Conservation (phyloP, 768 basidiomycete genomes). For the Cystofilobasidium macerans region DNA sequence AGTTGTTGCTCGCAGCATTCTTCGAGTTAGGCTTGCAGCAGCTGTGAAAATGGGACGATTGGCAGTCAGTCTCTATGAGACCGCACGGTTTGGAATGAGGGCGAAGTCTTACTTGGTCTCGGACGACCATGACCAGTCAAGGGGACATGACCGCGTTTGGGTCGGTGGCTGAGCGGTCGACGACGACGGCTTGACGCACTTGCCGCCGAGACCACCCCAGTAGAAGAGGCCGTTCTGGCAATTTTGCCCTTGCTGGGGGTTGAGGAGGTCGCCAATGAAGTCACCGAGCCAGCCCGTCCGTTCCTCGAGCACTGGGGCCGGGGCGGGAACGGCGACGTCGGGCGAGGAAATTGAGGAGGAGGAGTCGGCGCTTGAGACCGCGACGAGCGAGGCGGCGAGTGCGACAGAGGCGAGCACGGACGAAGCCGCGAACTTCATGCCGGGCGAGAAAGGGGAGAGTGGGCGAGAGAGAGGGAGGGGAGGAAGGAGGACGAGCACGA, state of each 20-base stretch:
- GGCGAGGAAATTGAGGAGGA: too few relatives aligned
- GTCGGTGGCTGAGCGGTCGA: background rate
- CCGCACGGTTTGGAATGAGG: background rate
- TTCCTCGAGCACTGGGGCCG: too few relatives aligned
- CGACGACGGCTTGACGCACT: background rate
- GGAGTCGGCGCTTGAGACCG: too few relatives aligned
- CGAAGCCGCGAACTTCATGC: background rate
- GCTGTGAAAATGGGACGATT: background rate
- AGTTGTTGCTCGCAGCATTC: background rate
- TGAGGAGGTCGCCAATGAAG: background rate
- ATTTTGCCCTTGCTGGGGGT: background rate
- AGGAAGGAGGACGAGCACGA: too few relatives aligned
- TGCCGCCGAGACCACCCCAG: background rate
- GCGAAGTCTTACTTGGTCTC: background rate
- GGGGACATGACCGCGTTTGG: constrained; percentile 1
- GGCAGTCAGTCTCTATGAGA: background rate
- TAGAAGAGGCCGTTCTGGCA: background rate
- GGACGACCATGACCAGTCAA: constrained; percentile 2
- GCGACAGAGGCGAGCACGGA: background rate
- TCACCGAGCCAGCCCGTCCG: too few relatives aligned
- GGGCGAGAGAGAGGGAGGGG: background rate
- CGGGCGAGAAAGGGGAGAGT: background rate
- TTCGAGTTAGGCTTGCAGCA: constrained; percentile 1
- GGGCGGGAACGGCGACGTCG: background rate
- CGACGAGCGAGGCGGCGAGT: background rate